Evolutionary conservation across 768 basidiomycete species (phyloP).

Genomic region (Hericium alpestre): DNA sequence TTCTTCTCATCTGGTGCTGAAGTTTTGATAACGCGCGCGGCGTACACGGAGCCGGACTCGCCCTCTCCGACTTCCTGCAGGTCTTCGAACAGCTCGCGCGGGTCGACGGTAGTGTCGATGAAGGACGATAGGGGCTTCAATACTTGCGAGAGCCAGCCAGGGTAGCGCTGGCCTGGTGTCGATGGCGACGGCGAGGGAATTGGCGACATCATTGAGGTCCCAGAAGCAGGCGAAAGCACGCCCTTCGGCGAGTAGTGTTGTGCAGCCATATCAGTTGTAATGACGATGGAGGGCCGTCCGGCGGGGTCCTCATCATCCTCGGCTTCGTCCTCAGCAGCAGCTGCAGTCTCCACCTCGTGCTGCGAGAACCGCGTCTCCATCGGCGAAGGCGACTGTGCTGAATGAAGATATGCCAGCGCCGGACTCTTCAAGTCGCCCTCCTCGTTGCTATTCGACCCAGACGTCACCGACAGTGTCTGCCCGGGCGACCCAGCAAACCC

Average conservation of each 20-base stretch:
- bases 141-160: slow-evolving; percentile 51
- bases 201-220: background rate
- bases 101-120: slow-evolving; percentile 54
- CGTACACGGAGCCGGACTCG: slow-evolving; percentile 64
- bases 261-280: background rate
- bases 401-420: background rate
- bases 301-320: background rate
- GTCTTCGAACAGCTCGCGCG: slow-evolving; percentile 52
- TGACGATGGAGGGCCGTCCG: background rate
- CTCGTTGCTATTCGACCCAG: slow-evolving; percentile 11
- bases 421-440: slow-evolving; percentile 8
- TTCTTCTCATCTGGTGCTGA: background rate
- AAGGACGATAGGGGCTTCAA: slow-evolving; percentile 51
- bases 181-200: background rate
- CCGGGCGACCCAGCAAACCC: slow-evolving; percentile 6
- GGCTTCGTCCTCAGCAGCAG: background rate
- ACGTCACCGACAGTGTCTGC: slow-evolving; percentile 7
- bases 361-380: background rate
- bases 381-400: slow-evolving; percentile 7
- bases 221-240: background rate
- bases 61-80: slow-evolving; percentile 76
- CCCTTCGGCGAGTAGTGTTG: background rate
- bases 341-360: background rate
- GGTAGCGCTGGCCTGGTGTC: slow-evolving; percentile 33
- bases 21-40: slow-evolving; percentile 23